Base-by-base conservation (phyloP, 2,329 filamentous ascomycete genomes). In the Escovopsis sp. region DNA sequence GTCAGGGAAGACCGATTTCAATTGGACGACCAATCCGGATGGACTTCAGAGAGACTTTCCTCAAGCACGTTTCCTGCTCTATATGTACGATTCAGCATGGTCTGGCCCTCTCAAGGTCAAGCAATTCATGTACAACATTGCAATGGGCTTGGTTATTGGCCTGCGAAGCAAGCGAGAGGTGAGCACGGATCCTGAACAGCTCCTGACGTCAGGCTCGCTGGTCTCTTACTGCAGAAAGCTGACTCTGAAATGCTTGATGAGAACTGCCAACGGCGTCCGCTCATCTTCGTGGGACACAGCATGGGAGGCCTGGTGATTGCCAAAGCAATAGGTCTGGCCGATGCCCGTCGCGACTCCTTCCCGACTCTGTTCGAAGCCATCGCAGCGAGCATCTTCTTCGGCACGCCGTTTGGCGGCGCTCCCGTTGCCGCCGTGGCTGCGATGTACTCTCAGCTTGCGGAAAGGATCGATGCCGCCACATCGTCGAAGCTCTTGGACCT, bases 301-400 rank as follows among this genome's bases (percentile, higher is more conserved):
- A 63, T 63, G 60, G 60, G 60, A 8, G 60, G 60, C 6, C 46
- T 63, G 5, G 59, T 63, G 1, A 51, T 63, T 23, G 58, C 60
- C 10, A 62, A 63, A 42, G 60, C 56, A 12, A 37, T 35, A 16
- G 16, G 19, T 0, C 32, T 60, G 2, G 55, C 58, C 5, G 55
- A 57, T 27, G 48, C 53, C 1, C 50, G 51, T 13, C 45, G 49
- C 15, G 54, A 61, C 8, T 43, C 48, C 5, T 61, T 57, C 13
- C 54, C 52, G 1, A 45, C 49, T 23, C 56, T 62, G 49, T 61
- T 61, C 25, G 58, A 63, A 36, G 53, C 52, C 3, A 60, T 60
- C 18, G 50, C 57, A 2, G 58, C 52, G 0, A 53, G 55, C 9
- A 49, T 54, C 11, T 56, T 61, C 41, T 63, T 63, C 27, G 60